Evolutionary conservation across 495 filamentous ascomycete genomes (phyloP).

Genomic region (Podospora fimiseda): DNA sequence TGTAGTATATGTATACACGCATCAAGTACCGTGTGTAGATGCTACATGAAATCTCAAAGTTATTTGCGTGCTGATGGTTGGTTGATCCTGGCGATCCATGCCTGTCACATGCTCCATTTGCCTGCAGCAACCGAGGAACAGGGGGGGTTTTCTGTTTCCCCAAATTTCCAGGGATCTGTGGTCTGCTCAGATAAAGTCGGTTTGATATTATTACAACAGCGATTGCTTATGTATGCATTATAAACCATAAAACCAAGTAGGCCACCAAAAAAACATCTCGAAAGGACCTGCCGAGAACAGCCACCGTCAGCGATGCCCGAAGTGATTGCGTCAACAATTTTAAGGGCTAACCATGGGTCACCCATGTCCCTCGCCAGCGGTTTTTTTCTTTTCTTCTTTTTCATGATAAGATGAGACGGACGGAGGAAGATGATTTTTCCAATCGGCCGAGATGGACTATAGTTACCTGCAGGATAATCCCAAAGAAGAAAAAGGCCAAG

Average conservation of each 20-base stretch:
- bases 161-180: too few species aligned
- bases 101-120: constrained; percentile 13
- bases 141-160: neutral
- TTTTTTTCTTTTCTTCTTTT: neutral
- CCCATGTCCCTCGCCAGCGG: neutral
- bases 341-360: neutral
- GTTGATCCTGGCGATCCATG: constrained; percentile 3
- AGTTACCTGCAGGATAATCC: constrained; percentile 4
- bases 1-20: neutral
- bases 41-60: neutral
- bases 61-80: neutral
- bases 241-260: too few species aligned
- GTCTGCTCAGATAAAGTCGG: too few species aligned
- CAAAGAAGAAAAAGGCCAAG: constrained; percentile 2
- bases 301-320: too few species aligned
- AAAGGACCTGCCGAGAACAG: too few species aligned
- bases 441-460: constrained; percentile 4
- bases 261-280: too few species aligned
- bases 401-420: neutral
- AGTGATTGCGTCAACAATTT: too few species aligned
- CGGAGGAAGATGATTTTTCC: neutral
- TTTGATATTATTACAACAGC: too few species aligned
- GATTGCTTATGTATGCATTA: too few species aligned
- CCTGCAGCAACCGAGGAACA: neutral
- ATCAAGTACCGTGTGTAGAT: neutral